A percentile compares a stretch with the other conserved stretches of the same genome.
Evolutionary conservation across 2,329 filamentous ascomycete species (phyloP).

Genomic region (Colletotrichum orbiculare): DNA sequence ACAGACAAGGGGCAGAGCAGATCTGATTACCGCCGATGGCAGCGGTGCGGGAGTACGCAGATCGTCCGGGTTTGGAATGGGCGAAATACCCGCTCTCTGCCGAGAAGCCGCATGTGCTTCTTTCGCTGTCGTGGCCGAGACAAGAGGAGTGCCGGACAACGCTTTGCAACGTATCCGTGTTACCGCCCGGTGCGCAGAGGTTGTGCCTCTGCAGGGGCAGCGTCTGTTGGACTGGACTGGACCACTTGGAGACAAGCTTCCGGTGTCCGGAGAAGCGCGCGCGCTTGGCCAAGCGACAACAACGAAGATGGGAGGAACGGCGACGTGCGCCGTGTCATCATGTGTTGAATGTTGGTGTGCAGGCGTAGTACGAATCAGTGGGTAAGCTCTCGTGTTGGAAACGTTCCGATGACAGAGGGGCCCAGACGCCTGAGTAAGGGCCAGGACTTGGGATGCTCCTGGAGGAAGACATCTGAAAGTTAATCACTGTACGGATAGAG

Average conservation of each 20-base stretch:
- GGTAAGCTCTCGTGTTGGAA: too few species aligned
- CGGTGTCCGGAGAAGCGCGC: conserved; percentile 24
- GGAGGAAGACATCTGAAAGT: too few species aligned
- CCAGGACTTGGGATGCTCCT: too few species aligned
- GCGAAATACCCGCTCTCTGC: conserved; percentile 11
- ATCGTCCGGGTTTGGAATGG: conserved; percentile 14
- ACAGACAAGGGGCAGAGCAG: conserved; percentile 16
- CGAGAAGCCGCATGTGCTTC: background rate
- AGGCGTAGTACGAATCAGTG: too few species aligned
- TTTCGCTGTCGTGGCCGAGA: background rate
- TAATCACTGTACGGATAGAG: too few species aligned
- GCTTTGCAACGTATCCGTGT: too few species aligned
- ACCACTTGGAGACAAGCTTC: conserved; percentile 21
- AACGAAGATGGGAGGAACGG: background rate
- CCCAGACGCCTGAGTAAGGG: too few species aligned
- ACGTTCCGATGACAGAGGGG: too few species aligned
- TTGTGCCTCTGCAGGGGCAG: conserved; percentile 27
- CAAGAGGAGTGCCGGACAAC: conserved; percentile 1
- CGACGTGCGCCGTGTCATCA: too few species aligned
- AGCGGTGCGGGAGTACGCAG: conserved; percentile 24
- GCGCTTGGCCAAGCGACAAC: conserved; percentile 22
- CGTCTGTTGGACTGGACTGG: conserved; percentile 25
- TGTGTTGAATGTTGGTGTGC: too few species aligned
- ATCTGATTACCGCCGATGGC: conserved; percentile 22
- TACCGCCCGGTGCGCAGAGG: too few species aligned